These are phyloP conservation scores for Agrostemma githago DNA, from an alignment of 148 eudicot genomes.

Conservation along the genomic window DNA sequence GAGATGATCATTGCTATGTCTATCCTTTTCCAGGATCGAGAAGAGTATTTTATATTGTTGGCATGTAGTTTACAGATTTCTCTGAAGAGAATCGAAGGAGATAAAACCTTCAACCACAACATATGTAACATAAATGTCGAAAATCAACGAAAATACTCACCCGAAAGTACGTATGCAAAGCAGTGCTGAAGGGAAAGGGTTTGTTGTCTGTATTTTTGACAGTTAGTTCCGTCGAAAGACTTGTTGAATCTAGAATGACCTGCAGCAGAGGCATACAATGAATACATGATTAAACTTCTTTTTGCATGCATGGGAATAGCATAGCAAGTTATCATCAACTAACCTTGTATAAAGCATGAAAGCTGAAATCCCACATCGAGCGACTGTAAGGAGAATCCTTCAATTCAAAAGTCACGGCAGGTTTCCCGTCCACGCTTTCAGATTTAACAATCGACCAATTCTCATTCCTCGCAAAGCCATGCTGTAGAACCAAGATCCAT, in stretches of 20 bases:
- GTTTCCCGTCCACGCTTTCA: constrained; percentile 60
- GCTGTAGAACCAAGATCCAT: constrained; percentile 45
- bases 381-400: constrained; percentile 78
- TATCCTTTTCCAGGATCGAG: background rate
- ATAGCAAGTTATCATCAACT: background rate
- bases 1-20: background rate
- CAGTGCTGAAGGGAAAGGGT: constrained; percentile 81
- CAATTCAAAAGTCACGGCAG: constrained; percentile 69
- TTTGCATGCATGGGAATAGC: background rate
- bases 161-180: constrained; percentile 86
- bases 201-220: constrained; percentile 78
- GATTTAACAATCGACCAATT: constrained; percentile 75
- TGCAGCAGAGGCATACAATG: constrained; percentile 33
- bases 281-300: no score
- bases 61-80: background rate
- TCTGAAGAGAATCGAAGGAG: background rate
- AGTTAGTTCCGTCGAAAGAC: constrained; percentile 76
- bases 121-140: background rate
- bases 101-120: background rate
- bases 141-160: constrained; percentile 40
- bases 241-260: constrained; percentile 68
- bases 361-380: constrained; percentile 96
- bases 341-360: constrained; percentile 83
- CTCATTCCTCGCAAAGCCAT: constrained; percentile 94
- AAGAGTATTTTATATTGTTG: background rate